Percentiles rank a stretch among this genome's conserved stretches.
These are phyloP conservation scores for Colletotrichum truncatum DNA, from an alignment of 2,329 filamentous ascomycete species.

Conservation along the genomic window DNA sequence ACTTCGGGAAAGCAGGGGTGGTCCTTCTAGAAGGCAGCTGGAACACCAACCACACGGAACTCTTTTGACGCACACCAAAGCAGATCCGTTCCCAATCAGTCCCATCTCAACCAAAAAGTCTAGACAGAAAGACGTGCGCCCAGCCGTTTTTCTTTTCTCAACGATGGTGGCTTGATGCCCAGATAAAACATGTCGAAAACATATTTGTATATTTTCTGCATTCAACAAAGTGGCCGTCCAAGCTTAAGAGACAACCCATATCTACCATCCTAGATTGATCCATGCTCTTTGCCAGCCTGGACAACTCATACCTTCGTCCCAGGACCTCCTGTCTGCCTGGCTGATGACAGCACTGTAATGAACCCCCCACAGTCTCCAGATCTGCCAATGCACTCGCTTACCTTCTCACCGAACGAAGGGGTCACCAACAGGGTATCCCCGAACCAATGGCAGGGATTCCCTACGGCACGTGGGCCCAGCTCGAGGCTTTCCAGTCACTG, in stretches of 20 bases:
- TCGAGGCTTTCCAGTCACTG: neutral
- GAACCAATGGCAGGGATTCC: constrained; percentile 13
- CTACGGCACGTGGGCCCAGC: constrained; percentile 12
- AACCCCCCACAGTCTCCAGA: constrained; percentile 9
- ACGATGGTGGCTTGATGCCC: neutral
- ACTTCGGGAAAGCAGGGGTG: constrained; percentile 4
- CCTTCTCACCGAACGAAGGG: neutral
- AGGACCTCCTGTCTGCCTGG: neutral
- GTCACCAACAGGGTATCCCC: neutral
- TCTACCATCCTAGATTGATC: no score
- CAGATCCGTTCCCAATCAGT: constrained; percentile 6
- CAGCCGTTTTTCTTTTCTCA: neutral
- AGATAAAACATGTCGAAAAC: constrained; percentile 24
- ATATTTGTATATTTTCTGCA: no score
- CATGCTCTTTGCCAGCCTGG: neutral
- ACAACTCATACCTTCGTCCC: neutral
- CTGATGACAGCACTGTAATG: neutral
- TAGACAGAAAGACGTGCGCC: neutral
- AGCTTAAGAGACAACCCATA: no score
- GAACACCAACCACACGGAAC: constrained; percentile 23
- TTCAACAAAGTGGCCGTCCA: no score
- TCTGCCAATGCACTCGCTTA: constrained; percentile 9
- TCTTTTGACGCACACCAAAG: constrained; percentile 13
- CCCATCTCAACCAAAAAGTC: neutral
- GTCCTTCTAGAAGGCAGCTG: constrained; percentile 26